Evolutionary conservation across 345 rosid species (phyloP).

Genomic region (Aquilaria malaccensis): DNA sequence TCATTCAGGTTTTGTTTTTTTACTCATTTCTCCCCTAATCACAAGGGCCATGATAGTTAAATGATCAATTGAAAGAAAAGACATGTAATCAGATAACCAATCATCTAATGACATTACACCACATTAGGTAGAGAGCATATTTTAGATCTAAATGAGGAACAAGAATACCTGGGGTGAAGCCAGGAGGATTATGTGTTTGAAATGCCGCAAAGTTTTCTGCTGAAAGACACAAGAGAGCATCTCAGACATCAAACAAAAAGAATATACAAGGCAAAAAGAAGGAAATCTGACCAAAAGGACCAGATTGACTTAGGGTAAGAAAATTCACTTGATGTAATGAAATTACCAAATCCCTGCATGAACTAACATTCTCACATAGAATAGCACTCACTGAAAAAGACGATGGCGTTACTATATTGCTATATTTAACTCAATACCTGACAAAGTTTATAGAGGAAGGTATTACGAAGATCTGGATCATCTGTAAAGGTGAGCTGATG

Average conservation of each 20-base stretch:
- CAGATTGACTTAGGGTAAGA: background rate
- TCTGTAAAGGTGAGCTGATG: constrained; percentile 98
- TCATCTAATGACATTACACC: background rate
- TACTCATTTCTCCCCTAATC: too few relatives aligned
- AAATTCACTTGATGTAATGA: background rate
- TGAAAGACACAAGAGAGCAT: constrained; percentile 31
- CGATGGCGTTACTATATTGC: background rate
- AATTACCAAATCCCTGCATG: background rate
- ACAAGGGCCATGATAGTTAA: background rate
- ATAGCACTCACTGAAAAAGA: too few relatives aligned
- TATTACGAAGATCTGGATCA: constrained; percentile 67
- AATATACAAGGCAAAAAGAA: too few relatives aligned
- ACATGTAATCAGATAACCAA: background rate
- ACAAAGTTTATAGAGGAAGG: constrained; percentile 79
- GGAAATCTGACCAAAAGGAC: background rate
- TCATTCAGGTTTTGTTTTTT: too few relatives aligned
- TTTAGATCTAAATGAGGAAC: background rate
- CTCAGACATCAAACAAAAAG: constrained; percentile 14
- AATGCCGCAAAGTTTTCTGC: constrained; percentile 82
- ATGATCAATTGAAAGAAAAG: constrained; percentile 1
- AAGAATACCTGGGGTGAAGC: constrained; percentile 86
- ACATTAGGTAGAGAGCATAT: too few relatives aligned
- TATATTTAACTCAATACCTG: constrained; percentile 39
- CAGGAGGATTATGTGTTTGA: constrained; percentile 61
- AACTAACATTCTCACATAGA: too few relatives aligned